Percentiles rank a stretch among this genome's conserved stretches.
These are phyloP conservation scores for Aleurites moluccanus DNA, from an alignment of 441 rosid species.

Conservation along the genomic window DNA sequence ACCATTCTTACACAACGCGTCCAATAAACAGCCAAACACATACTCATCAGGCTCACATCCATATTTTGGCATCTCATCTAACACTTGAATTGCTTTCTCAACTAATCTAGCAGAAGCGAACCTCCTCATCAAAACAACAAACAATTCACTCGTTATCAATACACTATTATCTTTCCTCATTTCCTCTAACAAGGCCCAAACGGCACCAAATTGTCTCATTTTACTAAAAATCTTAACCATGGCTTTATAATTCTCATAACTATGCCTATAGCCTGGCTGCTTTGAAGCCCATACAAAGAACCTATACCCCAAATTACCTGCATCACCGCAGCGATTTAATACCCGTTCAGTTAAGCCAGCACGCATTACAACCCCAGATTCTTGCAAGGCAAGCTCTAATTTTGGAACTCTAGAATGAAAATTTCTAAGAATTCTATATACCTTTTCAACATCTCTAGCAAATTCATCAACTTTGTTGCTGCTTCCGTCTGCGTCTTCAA, in stretches of 20 bases:
- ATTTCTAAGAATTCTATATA: conserved; percentile 65
- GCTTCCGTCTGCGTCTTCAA: conserved; percentile 11
- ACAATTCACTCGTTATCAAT: conserved; percentile 64
- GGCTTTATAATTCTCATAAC: conserved; percentile 70
- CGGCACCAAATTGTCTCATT: conserved; percentile 88
- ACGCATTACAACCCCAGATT: conserved; percentile 61
- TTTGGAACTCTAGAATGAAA: conserved; percentile 73
- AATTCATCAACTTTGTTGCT: conserved; percentile 45
- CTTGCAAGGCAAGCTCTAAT: conserved; percentile 68
- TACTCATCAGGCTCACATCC: conserved; percentile 78
- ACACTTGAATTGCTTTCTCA: conserved; percentile 75
- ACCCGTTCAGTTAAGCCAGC: conserved; percentile 70
- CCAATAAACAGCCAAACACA: conserved; percentile 67
- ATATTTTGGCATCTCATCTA: conserved; percentile 87
- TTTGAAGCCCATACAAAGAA: conserved; percentile 78
- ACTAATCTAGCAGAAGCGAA: conserved; percentile 86
- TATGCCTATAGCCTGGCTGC: conserved; percentile 66
- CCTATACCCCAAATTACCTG: conserved; percentile 74
- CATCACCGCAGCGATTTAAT: conserved; percentile 77
- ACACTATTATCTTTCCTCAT: conserved; percentile 61
- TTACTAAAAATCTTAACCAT: conserved; percentile 76
- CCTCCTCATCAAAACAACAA: conserved; percentile 73
- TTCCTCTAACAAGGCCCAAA: conserved; percentile 83
- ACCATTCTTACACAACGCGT: conserved; percentile 77
- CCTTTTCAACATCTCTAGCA: conserved; percentile 70